These are phyloP conservation scores for Xylaria intraflava DNA, from an alignment of 495 filamentous ascomycete species.

Conservation along the genomic window DNA sequence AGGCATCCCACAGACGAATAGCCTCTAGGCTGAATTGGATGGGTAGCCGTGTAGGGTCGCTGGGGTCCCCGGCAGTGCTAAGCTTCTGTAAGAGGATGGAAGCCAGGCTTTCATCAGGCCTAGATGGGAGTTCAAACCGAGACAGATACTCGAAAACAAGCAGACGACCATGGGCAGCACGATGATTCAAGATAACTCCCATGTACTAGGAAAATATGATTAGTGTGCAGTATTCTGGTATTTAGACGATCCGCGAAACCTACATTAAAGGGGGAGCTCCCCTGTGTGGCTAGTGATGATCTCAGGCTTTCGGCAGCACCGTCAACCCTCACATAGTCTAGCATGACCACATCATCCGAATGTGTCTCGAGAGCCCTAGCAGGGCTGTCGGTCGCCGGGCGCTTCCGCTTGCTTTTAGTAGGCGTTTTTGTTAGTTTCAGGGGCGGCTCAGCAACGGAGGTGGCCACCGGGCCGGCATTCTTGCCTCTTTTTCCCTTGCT, in stretches of 20 bases:
- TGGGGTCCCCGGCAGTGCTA: slow-evolving; percentile 28
- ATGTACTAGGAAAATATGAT: slow-evolving; percentile 31
- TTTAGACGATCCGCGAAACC: slow-evolving; percentile 1
- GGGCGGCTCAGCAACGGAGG: slow-evolving; percentile 29
- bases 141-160: slow-evolving; percentile 39
- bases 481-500: slow-evolving; percentile 34
- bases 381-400: slow-evolving; percentile 44
- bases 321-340: slow-evolving; percentile 14
- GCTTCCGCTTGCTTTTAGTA: slow-evolving; percentile 46
- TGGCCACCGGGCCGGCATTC: slow-evolving; percentile 28
- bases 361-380: slow-evolving; percentile 42
- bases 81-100: slow-evolving; percentile 40
- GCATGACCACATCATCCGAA: slow-evolving; percentile 27
- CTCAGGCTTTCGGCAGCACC: slow-evolving; percentile 4
- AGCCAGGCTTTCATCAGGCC: slow-evolving; percentile 33
- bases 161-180: slow-evolving; percentile 27
- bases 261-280: slow-evolving; percentile 30
- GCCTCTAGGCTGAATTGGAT: slow-evolving; percentile 39
- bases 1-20: slow-evolving; percentile 41
- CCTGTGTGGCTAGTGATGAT: slow-evolving; percentile 11
- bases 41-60: slow-evolving; percentile 32
- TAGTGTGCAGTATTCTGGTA: neutral
- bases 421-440: slow-evolving; percentile 31
- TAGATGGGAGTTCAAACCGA: slow-evolving; percentile 34
- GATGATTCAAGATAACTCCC: slow-evolving; percentile 38